phyloP scores from a whole-genome alignment of 2,329 filamentous ascomycete species.

The Talaromyces piceae region DNA sequence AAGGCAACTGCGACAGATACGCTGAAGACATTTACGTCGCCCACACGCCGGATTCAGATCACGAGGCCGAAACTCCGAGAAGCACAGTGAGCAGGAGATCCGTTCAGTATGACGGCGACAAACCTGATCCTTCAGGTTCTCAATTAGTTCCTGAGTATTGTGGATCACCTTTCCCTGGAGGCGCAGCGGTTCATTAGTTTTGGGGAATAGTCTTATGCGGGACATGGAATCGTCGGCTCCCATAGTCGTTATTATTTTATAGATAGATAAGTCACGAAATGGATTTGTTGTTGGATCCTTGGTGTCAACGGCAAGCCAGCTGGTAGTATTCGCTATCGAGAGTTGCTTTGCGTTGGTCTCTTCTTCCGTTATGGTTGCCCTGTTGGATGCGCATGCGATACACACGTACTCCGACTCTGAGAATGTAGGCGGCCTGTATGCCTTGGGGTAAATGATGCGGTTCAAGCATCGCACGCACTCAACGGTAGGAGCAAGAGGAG shows the following conservation, averaged over 20 bases:
- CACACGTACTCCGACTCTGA: constrained; percentile 32
- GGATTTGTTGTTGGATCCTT: constrained; percentile 15
- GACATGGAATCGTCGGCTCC: not conserved
- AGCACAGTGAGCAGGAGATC: not conserved
- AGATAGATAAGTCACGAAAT: not conserved
- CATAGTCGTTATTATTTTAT: not conserved
- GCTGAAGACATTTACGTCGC: not conserved
- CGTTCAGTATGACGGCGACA: not conserved
- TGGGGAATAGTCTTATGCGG: not conserved
- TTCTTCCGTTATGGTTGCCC: constrained; percentile 29
- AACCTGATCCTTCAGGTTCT: not conserved
- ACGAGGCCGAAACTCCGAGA: not conserved
- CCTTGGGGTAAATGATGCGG: not conserved
- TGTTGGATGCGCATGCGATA: constrained; percentile 32
- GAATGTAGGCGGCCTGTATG: constrained; percentile 14
- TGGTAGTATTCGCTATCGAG: constrained; percentile 34
- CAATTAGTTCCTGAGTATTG: not conserved
- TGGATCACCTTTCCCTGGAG: not conserved
- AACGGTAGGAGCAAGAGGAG: not conserved
- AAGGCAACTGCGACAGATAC: not conserved
- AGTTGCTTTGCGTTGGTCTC: constrained; percentile 35
- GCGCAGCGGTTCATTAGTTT: not conserved
- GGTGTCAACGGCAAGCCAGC: constrained; percentile 41
- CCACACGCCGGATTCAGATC: not conserved
- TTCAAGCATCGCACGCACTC: not conserved